phyloP scores from a whole-genome alignment of 2,329 filamentous ascomycete species.

The Stachybotrys chartarum region DNA sequence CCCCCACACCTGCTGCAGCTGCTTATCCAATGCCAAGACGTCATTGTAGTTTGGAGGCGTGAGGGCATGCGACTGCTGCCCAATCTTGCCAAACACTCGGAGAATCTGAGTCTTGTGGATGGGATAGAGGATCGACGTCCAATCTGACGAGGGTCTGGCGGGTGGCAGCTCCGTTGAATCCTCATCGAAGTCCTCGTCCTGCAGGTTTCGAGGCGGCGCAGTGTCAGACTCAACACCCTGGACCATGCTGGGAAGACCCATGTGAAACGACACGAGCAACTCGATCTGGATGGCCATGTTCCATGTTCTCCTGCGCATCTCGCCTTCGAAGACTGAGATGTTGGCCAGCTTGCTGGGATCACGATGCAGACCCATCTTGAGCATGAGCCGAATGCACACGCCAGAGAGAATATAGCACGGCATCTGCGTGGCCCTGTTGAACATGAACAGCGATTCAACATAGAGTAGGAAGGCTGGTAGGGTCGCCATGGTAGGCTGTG shows the following conservation, averaged over 20 bases:
- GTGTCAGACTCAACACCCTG: conserved; percentile 58
- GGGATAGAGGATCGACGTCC: conserved; percentile 50
- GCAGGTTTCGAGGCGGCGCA: conserved; percentile 51
- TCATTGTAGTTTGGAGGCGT: conserved; percentile 39
- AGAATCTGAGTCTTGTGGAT: conserved; percentile 43
- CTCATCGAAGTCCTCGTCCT: conserved; percentile 59
- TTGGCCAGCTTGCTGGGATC: conserved; percentile 44
- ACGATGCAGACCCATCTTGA: conserved; percentile 53
- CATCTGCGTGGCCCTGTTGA: conserved; percentile 43
- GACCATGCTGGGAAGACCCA: conserved; percentile 61
- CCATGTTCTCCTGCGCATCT: conserved; percentile 49
- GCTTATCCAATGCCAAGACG: conserved; percentile 38
- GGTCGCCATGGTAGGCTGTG: conserved; percentile 38
- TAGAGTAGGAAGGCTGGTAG: conserved; percentile 45
- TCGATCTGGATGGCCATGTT: conserved; percentile 52
- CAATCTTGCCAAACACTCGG: conserved; percentile 42
- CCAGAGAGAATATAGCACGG: conserved; percentile 46
- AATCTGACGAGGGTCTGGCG: conserved; percentile 48
- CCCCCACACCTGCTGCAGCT: conserved; percentile 37
- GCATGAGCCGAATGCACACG: conserved; percentile 44
- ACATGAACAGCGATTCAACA: conserved; percentile 45
- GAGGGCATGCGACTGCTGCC: conserved; percentile 41
- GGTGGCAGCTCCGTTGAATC: conserved; percentile 47
- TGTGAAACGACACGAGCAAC: conserved; percentile 57
- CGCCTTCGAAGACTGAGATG: conserved; percentile 43